phyloP scores from a whole-genome alignment of 1,284 basidiomycete species.

The Chiua sp. region DNA sequence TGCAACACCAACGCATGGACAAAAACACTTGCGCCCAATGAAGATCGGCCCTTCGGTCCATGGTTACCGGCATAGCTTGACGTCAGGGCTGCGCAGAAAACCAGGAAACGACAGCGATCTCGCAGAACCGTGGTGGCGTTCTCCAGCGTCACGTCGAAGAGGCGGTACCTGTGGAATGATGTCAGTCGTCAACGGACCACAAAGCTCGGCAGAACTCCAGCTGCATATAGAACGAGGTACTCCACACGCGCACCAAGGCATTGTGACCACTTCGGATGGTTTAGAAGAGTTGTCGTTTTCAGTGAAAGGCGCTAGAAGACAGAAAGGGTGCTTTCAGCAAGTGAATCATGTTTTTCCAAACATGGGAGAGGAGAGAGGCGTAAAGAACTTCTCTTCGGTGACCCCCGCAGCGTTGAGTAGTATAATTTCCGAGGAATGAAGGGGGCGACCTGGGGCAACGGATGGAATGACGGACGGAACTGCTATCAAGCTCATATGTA shows the following conservation, averaged over 20 bases:
- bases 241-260: slow-evolving; percentile 14
- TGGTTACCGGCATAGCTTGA: slow-evolving; percentile 19
- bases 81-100: slow-evolving; percentile 32
- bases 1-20: neutral
- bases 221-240: slow-evolving; percentile 18
- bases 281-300: slow-evolving; percentile 8
- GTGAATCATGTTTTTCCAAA: slow-evolving; percentile 1
- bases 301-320: slow-evolving; percentile 20
- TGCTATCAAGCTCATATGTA: slow-evolving; percentile 10
- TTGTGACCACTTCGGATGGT: slow-evolving; percentile 13
- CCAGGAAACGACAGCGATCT: slow-evolving; percentile 17
- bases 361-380: slow-evolving; percentile 8
- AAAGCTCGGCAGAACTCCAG: slow-evolving; percentile 16
- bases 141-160: slow-evolving; percentile 18
- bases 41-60: neutral
- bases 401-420: slow-evolving; percentile 14
- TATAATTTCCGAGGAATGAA: slow-evolving; percentile 39
- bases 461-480: slow-evolving; percentile 21
- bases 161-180: slow-evolving; percentile 32
- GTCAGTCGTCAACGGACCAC: slow-evolving; percentile 23
- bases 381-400: slow-evolving; percentile 18
- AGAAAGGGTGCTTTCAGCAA: slow-evolving; percentile 7
- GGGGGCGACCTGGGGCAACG: slow-evolving; percentile 6
- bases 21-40: neutral
- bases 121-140: slow-evolving; percentile 3